Percentiles rank a stretch among this genome's conserved stretches.
Conservation (phyloP, 2,329 filamentous ascomycete species). For the Allantophomopsis lycopodina region DNA sequence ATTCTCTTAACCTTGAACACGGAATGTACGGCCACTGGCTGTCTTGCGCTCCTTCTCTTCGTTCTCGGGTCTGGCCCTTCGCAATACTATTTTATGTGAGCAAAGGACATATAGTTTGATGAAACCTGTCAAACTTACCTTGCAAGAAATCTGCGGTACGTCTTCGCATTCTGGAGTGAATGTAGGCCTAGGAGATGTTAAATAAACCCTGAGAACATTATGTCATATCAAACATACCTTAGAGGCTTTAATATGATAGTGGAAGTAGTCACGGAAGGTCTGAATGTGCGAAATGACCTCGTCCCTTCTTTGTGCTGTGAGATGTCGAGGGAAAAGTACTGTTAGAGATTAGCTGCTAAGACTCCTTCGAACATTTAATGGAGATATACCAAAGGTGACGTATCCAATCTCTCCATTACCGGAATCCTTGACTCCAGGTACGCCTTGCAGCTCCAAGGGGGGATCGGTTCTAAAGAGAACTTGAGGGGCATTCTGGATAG, state of each 20-base stretch:
- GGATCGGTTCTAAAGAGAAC: constrained; percentile 93
- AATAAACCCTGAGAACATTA: constrained; percentile 5
- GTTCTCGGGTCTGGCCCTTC: constrained; percentile 84
- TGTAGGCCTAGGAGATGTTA: constrained; percentile 54
- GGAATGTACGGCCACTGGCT: constrained; percentile 89
- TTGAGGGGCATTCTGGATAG: constrained; percentile 96
- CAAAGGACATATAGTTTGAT: not conserved
- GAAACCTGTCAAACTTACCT: constrained; percentile 37
- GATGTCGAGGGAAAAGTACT: constrained; percentile 93
- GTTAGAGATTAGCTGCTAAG: constrained; percentile 5
- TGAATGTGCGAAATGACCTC: constrained; percentile 99
- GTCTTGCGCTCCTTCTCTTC: constrained; percentile 98
- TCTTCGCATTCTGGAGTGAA: constrained; percentile 95
- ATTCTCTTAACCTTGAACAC: constrained; percentile 16
- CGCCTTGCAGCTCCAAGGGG: constrained; percentile 76
- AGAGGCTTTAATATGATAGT: constrained; percentile 99
- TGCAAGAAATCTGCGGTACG: constrained; percentile 97
- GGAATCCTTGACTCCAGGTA: constrained; percentile 66
- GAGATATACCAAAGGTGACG: constrained; percentile 74
- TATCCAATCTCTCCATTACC: constrained; percentile 85
- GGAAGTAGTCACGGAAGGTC: constrained; percentile 99
- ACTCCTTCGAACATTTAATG: constrained; percentile 5
- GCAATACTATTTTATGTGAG: constrained; percentile 51
- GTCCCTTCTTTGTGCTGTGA: constrained; percentile 78
- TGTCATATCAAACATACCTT: constrained; percentile 39